Conservation (phyloP, 1,139 yeast species). For the Wickerhamomyces sp. region DNA sequence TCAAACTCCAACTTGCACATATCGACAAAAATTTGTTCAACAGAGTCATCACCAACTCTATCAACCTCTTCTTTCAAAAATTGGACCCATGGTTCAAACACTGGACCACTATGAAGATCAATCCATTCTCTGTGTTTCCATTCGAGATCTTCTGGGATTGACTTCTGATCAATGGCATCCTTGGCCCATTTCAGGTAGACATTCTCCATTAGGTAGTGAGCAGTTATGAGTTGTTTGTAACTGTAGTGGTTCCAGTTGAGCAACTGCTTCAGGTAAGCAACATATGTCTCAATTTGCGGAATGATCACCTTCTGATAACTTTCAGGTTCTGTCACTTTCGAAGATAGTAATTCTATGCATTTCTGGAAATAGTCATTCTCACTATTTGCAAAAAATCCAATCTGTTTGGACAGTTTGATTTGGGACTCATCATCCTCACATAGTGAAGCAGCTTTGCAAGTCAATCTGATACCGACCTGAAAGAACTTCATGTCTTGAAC, state of each 20-base stretch:
- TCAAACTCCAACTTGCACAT: conserved; percentile 37
- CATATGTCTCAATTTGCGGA: conserved; percentile 36
- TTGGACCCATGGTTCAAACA: conserved; percentile 41
- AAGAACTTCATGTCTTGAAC: conserved; percentile 47
- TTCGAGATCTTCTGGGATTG: conserved; percentile 29
- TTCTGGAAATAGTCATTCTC: conserved; percentile 45
- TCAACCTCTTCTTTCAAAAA: conserved; percentile 42
- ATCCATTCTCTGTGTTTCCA: conserved; percentile 51
- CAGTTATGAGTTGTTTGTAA: conserved; percentile 42
- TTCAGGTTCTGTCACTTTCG: conserved; percentile 6
- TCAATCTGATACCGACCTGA: conserved; percentile 36
- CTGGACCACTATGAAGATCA: conserved; percentile 43
- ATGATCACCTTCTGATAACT: conserved; percentile 17
- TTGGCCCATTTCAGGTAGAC: conserved; percentile 50
- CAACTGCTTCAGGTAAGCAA: conserved; percentile 32
- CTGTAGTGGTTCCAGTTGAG: conserved; percentile 26
- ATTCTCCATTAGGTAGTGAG: conserved; percentile 43
- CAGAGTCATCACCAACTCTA: conserved; percentile 28
- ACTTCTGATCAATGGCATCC: conserved; percentile 21
- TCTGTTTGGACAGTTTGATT: conserved; percentile 41
- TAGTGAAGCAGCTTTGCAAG: conserved; percentile 40
- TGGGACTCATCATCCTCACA: conserved; percentile 38
- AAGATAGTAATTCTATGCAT: conserved; percentile 30
- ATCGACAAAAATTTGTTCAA: conserved; percentile 32
- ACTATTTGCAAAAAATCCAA: conserved; percentile 44